Conservation (phyloP, 208 protist genomes). For the Acanthamoeba polyphaga region DNA sequence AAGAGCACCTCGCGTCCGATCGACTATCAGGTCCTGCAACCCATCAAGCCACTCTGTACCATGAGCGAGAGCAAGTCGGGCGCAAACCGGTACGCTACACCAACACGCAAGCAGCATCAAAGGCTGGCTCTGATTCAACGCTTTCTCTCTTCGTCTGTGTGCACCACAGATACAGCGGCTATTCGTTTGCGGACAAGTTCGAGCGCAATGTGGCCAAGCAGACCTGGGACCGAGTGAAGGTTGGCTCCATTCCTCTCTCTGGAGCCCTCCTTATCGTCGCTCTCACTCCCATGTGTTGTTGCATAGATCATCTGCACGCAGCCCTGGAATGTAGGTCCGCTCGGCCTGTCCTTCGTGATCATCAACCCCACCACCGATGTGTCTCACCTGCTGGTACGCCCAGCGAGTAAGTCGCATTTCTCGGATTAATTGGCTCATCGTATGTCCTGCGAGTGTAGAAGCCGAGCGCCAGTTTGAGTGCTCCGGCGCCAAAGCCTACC, state of each 20-base stretch:
- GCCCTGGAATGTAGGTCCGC: slow-evolving; percentile 54
- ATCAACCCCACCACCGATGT: slow-evolving; percentile 36
- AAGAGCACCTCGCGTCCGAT: slow-evolving; percentile 20
- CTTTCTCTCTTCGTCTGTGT: not conserved
- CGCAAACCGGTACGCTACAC: not conserved
- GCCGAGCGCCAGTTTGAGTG: not conserved
- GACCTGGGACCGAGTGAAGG: slow-evolving; percentile 44
- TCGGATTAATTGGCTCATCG: not conserved
- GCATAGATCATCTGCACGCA: slow-evolving; percentile 39
- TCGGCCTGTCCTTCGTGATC: slow-evolving; percentile 33
- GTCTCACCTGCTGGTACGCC: slow-evolving; percentile 9
- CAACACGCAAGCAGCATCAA: not conserved
- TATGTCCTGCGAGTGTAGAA: not conserved
- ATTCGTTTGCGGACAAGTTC: slow-evolving; percentile 47
- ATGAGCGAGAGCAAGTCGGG: slow-evolving; percentile 72
- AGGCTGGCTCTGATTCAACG: not conserved
- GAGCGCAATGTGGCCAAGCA: slow-evolving; percentile 21
- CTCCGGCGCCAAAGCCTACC: not conserved
- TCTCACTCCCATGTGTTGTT: not conserved
- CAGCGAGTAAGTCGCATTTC: too few species aligned
- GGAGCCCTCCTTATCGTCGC: not conserved
- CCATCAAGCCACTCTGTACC: slow-evolving; percentile 59
- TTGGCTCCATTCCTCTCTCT: not conserved
- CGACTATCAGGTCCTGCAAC: slow-evolving; percentile 44
- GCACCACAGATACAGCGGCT: not conserved